Base-by-base conservation (phyloP, 148 eudicot genomes). In the Heliosperma pusillum region DNA sequence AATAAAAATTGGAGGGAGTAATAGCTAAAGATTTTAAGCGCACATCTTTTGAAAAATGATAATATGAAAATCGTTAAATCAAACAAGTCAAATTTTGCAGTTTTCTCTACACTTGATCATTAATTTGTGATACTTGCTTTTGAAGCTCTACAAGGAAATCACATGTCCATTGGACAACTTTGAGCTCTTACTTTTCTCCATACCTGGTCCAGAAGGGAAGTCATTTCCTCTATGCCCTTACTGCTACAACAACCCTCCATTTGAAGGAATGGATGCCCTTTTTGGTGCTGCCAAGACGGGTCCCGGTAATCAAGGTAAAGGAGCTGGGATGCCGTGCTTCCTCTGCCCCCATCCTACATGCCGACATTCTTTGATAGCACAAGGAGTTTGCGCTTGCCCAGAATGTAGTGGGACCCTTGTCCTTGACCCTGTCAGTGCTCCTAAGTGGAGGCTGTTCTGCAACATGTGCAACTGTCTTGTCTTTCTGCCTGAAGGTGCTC, bases 261-360 rank as follows among this genome's bases (percentile, higher is more conserved):
- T 93, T 63, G 98, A 93, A 87, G 97, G 94, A 52, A 82, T 91
- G 76, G 91, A 80, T 21, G 77, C 82, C 1, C 85, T 93, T 56
- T 88, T 84, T 71, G 96, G 98, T 62, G 91, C 88, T 10, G 22
- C 82, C 55, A 90, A 89, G 80, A 63, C 88, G 10, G 86, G 87
- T 62, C 76, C 89, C 3, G 92, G 72, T 17, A 88, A 89, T 66
- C 59, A 81, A 24, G 98, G 97, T 57, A 93, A 93, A 65, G 98
- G 98, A 71, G 94, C 90, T 55, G 98, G 98, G 71, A 93, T 93
- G 98, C 97, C 98, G 10, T 93, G 98, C 63, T 90, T 85, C 80
- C 88, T 90, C 62, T 93, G 98, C 86, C 98, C 93, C 26, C 98
- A 93, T 77, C 98, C 98, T 3, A 93, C 98, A 2, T 93, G 98